These are phyloP conservation scores for Parachaetomium inaequale DNA, from an alignment of 495 filamentous ascomycete genomes.

Conservation along the genomic window DNA sequence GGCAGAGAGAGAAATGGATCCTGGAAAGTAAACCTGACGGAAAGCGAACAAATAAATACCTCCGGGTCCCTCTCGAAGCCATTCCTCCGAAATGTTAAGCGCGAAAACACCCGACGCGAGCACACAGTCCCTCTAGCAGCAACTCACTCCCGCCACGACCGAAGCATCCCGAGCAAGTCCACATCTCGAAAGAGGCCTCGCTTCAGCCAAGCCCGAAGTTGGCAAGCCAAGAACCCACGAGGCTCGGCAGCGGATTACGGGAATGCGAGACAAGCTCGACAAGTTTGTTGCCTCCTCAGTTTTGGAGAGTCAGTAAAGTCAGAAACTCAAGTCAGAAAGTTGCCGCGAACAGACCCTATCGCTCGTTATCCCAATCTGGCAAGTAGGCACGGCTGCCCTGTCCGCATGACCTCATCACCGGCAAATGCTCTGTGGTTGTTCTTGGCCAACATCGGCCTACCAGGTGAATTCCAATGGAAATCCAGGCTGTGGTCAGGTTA, in stretches of 20 bases:
- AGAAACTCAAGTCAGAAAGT: too few species aligned
- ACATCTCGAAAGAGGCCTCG: too few species aligned
- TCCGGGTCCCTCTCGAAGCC: too few species aligned
- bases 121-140: neutral
- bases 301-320: too few species aligned
- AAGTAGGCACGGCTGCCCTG: neutral
- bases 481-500: too few species aligned
- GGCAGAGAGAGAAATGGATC: too few species aligned
- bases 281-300: too few species aligned
- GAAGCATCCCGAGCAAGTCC: neutral
- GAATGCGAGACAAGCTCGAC: neutral
- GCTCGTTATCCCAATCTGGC: neutral
- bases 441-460: neutral
- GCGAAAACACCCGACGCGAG: neutral
- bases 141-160: neutral
- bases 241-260: neutral
- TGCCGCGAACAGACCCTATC: neutral
- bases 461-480: neutral
- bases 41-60: too few species aligned
- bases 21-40: too few species aligned
- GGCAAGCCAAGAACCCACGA: neutral
- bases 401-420: constrained; percentile 11
- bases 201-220: neutral
- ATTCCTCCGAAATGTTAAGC: too few species aligned
- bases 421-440: neutral